phyloP scores from a whole-genome alignment of 768 basidiomycete genomes.

The Suillus discolor region DNA sequence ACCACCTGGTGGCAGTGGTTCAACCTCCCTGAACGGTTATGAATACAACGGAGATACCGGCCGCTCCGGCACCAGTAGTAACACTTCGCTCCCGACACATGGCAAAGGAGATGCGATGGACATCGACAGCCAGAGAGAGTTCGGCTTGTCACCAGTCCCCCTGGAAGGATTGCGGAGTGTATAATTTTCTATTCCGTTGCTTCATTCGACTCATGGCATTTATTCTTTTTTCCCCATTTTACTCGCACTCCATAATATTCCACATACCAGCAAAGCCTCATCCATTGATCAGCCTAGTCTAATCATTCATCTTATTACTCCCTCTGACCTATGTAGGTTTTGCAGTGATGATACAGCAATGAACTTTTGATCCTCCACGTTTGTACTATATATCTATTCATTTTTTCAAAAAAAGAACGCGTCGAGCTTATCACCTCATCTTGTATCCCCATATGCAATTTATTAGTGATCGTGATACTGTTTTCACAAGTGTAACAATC shows the following conservation, averaged over 20 bases:
- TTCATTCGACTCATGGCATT: constrained; percentile 14
- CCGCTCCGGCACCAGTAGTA: constrained; percentile 11
- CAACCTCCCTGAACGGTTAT: constrained; percentile 25
- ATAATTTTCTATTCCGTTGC: constrained; percentile 13
- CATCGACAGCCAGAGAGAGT: constrained; percentile 24
- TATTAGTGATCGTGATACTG: constrained; percentile 3
- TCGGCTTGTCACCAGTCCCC: constrained; percentile 18
- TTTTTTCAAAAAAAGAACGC: neutral
- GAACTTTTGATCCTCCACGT: constrained; percentile 1
- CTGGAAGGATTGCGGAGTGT: constrained; percentile 19
- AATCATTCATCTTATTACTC: constrained; percentile 30
- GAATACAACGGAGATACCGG: constrained; percentile 15
- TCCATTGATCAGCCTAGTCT: constrained; percentile 29
- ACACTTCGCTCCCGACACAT: constrained; percentile 10
- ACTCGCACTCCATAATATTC: constrained; percentile 26
- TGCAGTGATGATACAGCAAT: neutral
- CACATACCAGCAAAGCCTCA: constrained; percentile 25
- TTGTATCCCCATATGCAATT: neutral
- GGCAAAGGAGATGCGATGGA: constrained; percentile 21
- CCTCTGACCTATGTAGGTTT: constrained; percentile 19
- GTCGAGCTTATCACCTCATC: neutral
- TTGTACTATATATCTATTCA: constrained; percentile 1
- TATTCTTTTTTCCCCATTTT: constrained; percentile 17
- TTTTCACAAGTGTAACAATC: constrained; percentile 3
- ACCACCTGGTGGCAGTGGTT: constrained; percentile 23